Percentiles rank a stretch among this genome's conserved stretches.
phyloP scores from a whole-genome alignment of 192 early-diverging fungal species.

The Endogone sp. region DNA sequence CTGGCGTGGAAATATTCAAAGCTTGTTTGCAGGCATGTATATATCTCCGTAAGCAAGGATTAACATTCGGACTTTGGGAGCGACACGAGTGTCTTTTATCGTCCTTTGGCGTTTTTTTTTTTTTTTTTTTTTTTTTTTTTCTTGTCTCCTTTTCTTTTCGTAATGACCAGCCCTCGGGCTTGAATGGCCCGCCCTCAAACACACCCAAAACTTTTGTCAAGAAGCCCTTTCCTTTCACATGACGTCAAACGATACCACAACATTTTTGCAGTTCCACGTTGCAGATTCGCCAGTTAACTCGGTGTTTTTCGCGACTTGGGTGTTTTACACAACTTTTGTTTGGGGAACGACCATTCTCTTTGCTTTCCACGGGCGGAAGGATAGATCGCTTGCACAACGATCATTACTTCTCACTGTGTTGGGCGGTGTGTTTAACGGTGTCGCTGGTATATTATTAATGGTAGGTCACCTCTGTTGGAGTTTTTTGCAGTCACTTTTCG shows the following conservation, averaged over 20 bases:
- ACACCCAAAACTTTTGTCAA: neutral
- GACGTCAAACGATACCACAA: neutral
- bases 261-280: neutral
- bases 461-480: too few species aligned
- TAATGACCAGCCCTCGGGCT: neutral
- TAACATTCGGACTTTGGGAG: neutral
- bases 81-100: neutral
- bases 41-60: too few species aligned
- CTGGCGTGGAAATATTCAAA: neutral
- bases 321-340: neutral
- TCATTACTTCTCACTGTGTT: neutral
- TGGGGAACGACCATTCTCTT: neutral
- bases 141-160: too few species aligned
- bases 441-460: neutral
- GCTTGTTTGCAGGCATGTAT: neutral
- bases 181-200: neutral
- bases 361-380: neutral
- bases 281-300: neutral
- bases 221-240: neutral
- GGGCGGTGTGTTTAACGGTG: neutral
- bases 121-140: too few species aligned
- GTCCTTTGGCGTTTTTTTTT: neutral
- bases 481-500: too few species aligned
- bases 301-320: neutral
- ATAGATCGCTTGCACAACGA: neutral